Conservation (phyloP, 2,329 filamentous ascomycete species). For the Niveomyces coronatus region DNA sequence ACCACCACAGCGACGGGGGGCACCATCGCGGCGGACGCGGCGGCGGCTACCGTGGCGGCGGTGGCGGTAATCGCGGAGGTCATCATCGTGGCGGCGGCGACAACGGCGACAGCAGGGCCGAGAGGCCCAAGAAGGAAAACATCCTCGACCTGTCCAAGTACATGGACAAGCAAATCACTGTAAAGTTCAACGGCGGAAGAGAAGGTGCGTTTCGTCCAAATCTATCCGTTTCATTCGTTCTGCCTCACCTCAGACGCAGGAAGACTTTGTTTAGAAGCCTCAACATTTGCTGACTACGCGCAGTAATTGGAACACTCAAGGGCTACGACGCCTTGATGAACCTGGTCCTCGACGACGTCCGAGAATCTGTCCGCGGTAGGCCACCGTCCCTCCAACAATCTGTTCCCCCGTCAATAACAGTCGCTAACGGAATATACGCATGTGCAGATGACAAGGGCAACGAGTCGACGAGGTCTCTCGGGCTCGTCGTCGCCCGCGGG, state of each 20-base stretch:
- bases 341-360: conserved; percentile 86
- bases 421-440: not conserved
- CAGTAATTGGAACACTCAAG: conserved; percentile 82
- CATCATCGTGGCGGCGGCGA: conserved; percentile 25
- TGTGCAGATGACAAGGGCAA: conserved; percentile 81
- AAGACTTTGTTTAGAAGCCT: too few species aligned
- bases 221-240: not conserved
- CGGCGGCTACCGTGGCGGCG: conserved; percentile 33
- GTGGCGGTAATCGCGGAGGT: conserved; percentile 21
- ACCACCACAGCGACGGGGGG: conserved; percentile 21
- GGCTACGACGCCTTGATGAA: conserved; percentile 98
- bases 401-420: too few species aligned
- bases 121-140: conserved; percentile 95
- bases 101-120: conserved; percentile 39
- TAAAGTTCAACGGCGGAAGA: conserved; percentile 93
- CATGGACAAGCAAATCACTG: conserved; percentile 89
- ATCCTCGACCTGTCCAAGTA: conserved; percentile 93
- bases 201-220: conserved; percentile 52
- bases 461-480: conserved; percentile 67
- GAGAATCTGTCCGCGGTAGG: conserved; percentile 79
- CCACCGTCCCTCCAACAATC: too few species aligned
- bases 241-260: not conserved
- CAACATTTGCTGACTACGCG: conserved; percentile 10
- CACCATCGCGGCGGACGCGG: conserved; percentile 37
- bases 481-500: conserved; percentile 81